A percentile compares a stretch with the other conserved stretches of the same genome.
Evolutionary conservation across 306 rosid genomes (phyloP).

Genomic region (Trifolium subterraneum): DNA sequence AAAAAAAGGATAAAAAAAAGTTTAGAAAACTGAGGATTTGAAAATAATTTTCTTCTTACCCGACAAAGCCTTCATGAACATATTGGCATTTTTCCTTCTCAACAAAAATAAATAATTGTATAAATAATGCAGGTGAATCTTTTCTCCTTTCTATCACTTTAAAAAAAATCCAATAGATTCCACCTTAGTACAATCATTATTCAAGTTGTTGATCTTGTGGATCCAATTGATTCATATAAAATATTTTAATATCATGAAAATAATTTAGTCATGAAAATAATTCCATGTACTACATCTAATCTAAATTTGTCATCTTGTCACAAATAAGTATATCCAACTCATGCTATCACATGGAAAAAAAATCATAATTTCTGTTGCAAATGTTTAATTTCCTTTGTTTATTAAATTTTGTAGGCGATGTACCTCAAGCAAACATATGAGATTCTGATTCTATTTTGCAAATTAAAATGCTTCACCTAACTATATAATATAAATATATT

Average conservation of each 20-base stretch:
- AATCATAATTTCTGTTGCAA: conserved; percentile 30
- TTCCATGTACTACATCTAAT: conserved; percentile 17
- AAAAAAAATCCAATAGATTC: conserved; percentile 25
- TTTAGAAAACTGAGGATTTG: background rate
- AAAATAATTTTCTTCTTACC: background rate
- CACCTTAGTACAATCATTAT: conserved; percentile 42
- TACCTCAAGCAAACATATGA: conserved; percentile 38
- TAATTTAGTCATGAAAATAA: conserved; percentile 13
- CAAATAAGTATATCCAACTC: conserved; percentile 39
- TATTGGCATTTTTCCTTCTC: background rate
- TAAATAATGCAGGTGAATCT: background rate
- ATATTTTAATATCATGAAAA: conserved; percentile 31
- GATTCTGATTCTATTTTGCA: conserved; percentile 57
- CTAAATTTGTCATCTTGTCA: conserved; percentile 28
- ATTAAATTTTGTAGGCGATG: conserved; percentile 10
- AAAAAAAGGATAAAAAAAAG: background rate
- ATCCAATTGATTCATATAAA: conserved; percentile 41
- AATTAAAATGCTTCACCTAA: conserved; percentile 32
- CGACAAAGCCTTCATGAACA: conserved; percentile 35
- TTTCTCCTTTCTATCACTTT: background rate
- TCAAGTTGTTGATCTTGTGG: conserved; percentile 41
- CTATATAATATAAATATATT: background rate
- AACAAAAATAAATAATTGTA: background rate
- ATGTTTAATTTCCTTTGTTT: conserved; percentile 8
- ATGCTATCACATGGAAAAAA: conserved; percentile 50